Percentiles rank a stretch among this genome's conserved stretches.
Conservation (phyloP, 2,329 filamentous ascomycete genomes). For the Graphiopsis chlorocephala region DNA sequence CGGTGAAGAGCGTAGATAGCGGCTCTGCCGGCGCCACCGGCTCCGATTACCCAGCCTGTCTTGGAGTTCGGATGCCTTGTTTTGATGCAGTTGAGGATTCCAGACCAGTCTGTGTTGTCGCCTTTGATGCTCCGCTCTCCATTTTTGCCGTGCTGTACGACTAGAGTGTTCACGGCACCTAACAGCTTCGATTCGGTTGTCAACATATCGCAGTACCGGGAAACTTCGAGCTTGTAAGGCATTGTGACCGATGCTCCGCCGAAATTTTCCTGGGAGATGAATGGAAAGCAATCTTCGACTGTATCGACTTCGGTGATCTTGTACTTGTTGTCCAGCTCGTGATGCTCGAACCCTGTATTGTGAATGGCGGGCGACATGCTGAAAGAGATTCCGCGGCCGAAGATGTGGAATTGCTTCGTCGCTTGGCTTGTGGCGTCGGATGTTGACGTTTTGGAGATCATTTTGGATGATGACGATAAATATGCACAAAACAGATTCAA, state of each 20-base stretch:
- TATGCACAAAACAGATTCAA: neutral
- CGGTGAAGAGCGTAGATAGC: neutral
- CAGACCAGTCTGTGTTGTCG: constrained; percentile 12
- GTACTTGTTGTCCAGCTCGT: neutral
- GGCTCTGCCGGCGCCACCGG: neutral
- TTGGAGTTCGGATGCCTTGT: neutral
- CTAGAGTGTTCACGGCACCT: neutral
- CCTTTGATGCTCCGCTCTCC: neutral
- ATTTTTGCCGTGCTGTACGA: neutral
- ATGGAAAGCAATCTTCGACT: neutral
- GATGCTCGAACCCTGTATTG: neutral
- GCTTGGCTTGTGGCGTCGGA: neutral
- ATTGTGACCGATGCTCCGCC: constrained; percentile 1
- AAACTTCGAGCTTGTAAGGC: constrained; percentile 1
- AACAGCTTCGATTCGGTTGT: neutral
- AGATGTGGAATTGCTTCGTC: neutral
- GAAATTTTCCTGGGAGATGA: neutral
- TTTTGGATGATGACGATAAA: neutral
- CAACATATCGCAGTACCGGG: neutral
- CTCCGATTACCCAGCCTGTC: neutral
- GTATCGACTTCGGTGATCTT: neutral
- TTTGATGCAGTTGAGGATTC: neutral
- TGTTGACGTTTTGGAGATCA: neutral
- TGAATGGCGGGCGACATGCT: constrained; percentile 3
- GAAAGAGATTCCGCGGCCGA: constrained; percentile 1